phyloP scores from a whole-genome alignment of 768 basidiomycete genomes.

The Cubamyces sp. region DNA sequence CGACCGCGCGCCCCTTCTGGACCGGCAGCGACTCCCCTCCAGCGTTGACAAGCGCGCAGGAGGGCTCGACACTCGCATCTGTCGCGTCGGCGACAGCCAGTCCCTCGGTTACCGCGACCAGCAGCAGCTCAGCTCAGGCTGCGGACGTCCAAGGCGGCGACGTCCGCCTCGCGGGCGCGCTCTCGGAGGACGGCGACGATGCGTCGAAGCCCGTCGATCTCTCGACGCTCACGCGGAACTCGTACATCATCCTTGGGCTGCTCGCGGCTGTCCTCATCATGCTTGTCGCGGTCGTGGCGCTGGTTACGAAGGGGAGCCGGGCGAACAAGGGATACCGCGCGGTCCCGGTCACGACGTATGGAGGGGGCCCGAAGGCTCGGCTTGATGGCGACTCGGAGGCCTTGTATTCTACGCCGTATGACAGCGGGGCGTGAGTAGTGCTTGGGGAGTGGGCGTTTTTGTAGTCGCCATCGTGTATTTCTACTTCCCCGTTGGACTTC shows the following conservation, averaged over 20 bases:
- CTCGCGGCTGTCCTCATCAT: neutral
- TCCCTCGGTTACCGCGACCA: neutral
- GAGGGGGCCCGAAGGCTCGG: too few relatives aligned
- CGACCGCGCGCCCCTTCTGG: neutral
- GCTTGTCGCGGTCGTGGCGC: neutral
- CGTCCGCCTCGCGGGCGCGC: neutral
- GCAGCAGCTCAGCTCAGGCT: neutral
- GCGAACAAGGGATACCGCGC: conserved; percentile 10
- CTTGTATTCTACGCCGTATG: too few relatives aligned
- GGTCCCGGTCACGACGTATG: neutral
- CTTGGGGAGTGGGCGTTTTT: too few relatives aligned
- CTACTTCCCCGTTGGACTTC: too few relatives aligned
- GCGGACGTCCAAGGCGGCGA: neutral
- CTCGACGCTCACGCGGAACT: conserved; percentile 9
- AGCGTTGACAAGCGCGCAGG: neutral
- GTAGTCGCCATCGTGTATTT: too few relatives aligned
- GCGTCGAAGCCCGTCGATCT: conserved; percentile 7
- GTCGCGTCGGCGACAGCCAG: neutral
- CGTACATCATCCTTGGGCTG: conserved; percentile 18
- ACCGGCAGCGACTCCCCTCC: neutral
- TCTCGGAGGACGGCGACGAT: neutral
- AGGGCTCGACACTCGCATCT: neutral
- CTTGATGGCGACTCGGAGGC: too few relatives aligned
- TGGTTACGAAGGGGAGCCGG: neutral
- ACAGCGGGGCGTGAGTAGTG: too few relatives aligned